Evolutionary conservation across 176 grass and related monocot genomes (phyloP).

Genomic region (Tuctoria greenei): DNA sequence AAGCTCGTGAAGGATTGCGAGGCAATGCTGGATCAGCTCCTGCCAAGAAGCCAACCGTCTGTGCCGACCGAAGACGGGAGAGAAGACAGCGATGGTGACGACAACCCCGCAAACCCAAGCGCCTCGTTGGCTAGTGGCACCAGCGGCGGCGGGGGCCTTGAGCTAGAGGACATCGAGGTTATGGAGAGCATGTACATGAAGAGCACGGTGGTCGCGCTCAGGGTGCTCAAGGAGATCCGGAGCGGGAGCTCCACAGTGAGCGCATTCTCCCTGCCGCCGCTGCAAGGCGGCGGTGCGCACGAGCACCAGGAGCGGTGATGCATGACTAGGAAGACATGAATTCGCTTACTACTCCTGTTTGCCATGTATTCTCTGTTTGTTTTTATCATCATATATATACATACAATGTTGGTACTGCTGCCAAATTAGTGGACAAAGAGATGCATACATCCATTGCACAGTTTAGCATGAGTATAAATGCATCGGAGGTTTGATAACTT

Average conservation of each 20-base stretch:
- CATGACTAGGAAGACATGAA: background rate
- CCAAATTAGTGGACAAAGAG: background rate
- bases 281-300: constrained; percentile 29
- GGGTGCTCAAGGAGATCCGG: constrained; percentile 60
- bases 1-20: constrained; percentile 76
- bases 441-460: background rate
- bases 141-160: background rate
- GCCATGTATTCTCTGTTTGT: background rate
- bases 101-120: constrained; percentile 11
- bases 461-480: background rate
- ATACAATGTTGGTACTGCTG: background rate
- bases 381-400: background rate
- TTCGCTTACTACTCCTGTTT: background rate
- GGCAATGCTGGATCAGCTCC: constrained; percentile 58
- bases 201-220: constrained; percentile 59
- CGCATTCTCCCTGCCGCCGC: constrained; percentile 59
- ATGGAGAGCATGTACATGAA: constrained; percentile 72
- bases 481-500: background rate
- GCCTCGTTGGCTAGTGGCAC: constrained; percentile 32
- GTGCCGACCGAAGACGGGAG: constrained; percentile 23
- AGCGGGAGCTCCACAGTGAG: constrained; percentile 69
- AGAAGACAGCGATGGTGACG: constrained; percentile 28
- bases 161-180: constrained; percentile 60
- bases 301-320: constrained; percentile 27
- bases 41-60: constrained; percentile 36